phyloP scores from a whole-genome alignment of 108 stramenopile genomes.

The Schizochytrium sp. region DNA sequence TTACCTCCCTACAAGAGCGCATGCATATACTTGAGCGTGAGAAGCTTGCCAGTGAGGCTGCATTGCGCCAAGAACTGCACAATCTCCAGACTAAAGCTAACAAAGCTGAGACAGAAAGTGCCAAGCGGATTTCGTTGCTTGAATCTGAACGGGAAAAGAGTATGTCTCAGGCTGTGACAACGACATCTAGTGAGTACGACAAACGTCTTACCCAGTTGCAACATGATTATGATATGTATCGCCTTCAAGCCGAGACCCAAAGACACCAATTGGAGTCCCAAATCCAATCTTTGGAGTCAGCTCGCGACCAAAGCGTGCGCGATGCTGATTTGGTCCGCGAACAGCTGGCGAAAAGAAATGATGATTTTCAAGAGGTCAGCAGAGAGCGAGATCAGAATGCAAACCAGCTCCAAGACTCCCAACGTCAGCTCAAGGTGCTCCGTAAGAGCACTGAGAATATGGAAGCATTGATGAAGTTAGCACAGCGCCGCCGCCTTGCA shows the following conservation, averaged over 20 bases:
- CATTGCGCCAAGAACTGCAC: background rate
- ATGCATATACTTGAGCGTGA: background rate
- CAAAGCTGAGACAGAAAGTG: background rate
- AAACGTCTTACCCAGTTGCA: background rate
- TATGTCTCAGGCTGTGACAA: background rate
- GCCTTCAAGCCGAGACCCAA: background rate
- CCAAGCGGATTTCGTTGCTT: background rate
- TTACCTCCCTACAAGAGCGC: background rate
- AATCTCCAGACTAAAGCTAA: background rate
- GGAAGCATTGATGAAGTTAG: background rate
- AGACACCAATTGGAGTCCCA: slow-evolving; percentile 2
- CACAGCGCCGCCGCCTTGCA: background rate
- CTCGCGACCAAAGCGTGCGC: background rate
- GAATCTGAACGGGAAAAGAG: background rate
- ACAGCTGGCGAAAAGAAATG: background rate
- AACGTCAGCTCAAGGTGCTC: too few species aligned
- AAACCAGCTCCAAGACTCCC: too few species aligned
- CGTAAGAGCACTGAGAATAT: too few species aligned
- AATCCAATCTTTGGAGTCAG: background rate
- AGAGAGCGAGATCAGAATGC: too few species aligned
- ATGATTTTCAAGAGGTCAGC: too few species aligned
- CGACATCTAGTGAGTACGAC: background rate
- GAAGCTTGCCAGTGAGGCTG: background rate
- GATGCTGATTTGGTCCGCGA: background rate
- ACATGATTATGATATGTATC: background rate